Evolutionary conservation across 306 rosid species (phyloP).

Genomic region (Sindora glabra): DNA sequence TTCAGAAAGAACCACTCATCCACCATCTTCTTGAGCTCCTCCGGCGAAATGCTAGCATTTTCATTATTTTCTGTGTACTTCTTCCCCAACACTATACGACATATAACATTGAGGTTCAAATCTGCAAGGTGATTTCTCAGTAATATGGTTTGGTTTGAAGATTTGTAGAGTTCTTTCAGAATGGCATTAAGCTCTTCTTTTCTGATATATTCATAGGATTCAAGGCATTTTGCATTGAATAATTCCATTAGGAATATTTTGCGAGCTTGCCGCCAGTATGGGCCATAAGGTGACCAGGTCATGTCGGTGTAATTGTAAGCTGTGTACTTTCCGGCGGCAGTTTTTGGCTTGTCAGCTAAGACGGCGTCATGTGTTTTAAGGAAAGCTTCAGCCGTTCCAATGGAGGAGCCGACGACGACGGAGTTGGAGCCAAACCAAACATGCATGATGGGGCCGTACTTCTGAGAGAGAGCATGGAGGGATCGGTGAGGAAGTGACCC

Average conservation of each 20-base stretch:
- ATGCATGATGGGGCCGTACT: slow-evolving; percentile 42
- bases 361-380: slow-evolving; percentile 36
- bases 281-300: slow-evolving; percentile 51
- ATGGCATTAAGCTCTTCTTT: slow-evolving; percentile 21
- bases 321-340: slow-evolving; percentile 10
- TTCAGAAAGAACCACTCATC: slow-evolving; percentile 53
- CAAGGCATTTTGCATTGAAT: slow-evolving; percentile 37
- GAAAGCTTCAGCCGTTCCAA: slow-evolving; percentile 34
- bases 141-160: background rate
- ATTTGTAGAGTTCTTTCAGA: no score
- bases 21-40: slow-evolving; percentile 50
- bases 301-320: slow-evolving; percentile 49
- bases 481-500: slow-evolving; percentile 39
- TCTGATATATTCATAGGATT: slow-evolving; percentile 41
- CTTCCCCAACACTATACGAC: slow-evolving; percentile 62
- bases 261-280: slow-evolving; percentile 52
- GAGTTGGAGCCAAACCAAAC: slow-evolving; percentile 35
- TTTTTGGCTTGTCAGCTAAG: background rate
- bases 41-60: slow-evolving; percentile 27
- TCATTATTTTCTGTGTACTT: slow-evolving; percentile 34
- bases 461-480: slow-evolving; percentile 30
- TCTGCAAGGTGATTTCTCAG: slow-evolving; percentile 31
- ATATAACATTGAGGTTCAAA: slow-evolving; percentile 43
- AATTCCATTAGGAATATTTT: slow-evolving; percentile 43
- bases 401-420: slow-evolving; percentile 38